Evolutionary conservation across 129 eudicot genomes (phyloP).

Genomic region (Arctium minus): DNA sequence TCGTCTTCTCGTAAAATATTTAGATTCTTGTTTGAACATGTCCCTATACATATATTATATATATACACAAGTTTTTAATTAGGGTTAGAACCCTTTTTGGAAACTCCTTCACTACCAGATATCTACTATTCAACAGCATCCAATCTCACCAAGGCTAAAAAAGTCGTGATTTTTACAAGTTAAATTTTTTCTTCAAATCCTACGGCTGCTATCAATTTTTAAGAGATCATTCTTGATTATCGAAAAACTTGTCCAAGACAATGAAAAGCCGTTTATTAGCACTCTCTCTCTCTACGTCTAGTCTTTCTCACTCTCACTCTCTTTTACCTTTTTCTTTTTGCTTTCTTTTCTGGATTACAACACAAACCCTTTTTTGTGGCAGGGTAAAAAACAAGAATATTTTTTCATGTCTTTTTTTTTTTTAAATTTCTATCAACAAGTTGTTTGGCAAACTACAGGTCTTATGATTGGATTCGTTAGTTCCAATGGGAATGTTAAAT

Average conservation of each 20-base stretch:
- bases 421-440: conserved; percentile 1
- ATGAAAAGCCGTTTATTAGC: conserved; percentile 19
- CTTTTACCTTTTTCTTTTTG: conserved; percentile 7
- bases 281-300: not conserved
- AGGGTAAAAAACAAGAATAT: conserved; percentile 19
- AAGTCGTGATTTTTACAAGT: not conserved
- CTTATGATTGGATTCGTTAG: conserved; percentile 7
- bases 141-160: not conserved
- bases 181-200: not conserved
- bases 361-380: conserved; percentile 24
- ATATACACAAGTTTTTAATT: not conserved
- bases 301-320: conserved; percentile 20
- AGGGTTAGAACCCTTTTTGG: not conserved
- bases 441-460: conserved; percentile 9
- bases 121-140: not conserved
- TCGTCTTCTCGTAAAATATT: too few species aligned
- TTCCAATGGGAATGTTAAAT: not conserved
- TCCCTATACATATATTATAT: too few species aligned
- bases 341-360: conserved; percentile 22
- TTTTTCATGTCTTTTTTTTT: not conserved
- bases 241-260: not conserved
- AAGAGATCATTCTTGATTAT: not conserved
- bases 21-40: too few species aligned
- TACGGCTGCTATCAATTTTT: not conserved
- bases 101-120: not conserved